Conservation (phyloP, 2,329 filamentous ascomycete genomes). For the Fusarium cicatricum region DNA sequence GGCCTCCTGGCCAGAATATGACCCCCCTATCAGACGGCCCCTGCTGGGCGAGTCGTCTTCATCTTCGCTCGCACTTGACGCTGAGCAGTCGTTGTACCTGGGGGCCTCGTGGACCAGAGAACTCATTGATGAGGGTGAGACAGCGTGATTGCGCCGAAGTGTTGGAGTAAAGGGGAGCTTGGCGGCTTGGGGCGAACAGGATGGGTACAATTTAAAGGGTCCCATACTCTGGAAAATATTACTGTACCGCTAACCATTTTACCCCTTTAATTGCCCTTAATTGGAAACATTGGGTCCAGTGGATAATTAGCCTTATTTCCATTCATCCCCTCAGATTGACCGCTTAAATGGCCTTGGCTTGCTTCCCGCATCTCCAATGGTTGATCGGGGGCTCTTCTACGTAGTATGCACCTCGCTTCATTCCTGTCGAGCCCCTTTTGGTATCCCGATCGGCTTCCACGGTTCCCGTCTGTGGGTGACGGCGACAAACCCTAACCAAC, state of each 20-base stretch:
- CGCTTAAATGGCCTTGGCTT: neutral
- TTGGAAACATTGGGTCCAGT: slow-evolving; percentile 37
- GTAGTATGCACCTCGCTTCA: neutral
- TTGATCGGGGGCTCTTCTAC: neutral
- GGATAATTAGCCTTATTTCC: slow-evolving; percentile 19
- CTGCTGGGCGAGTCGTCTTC: slow-evolving; percentile 28
- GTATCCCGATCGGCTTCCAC: neutral
- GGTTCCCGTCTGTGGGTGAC: neutral
- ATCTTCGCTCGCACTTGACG: slow-evolving; percentile 32
- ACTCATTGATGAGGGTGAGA: slow-evolving; percentile 24
- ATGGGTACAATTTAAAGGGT: slow-evolving; percentile 27
- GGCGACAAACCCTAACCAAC: neutral
- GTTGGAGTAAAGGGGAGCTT: slow-evolving; percentile 9
- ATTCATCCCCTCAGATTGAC: slow-evolving; percentile 4
- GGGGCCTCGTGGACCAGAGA: slow-evolving; percentile 28
- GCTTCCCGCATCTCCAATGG: neutral
- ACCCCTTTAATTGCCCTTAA: slow-evolving; percentile 27
- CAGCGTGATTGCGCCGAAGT: neutral
- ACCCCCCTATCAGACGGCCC: neutral
- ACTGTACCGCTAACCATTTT: slow-evolving; percentile 14
- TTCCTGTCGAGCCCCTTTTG: neutral
- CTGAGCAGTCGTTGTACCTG: slow-evolving; percentile 35
- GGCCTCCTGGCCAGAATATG: neutral
- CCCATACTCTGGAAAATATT: neutral
- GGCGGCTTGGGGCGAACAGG: slow-evolving; percentile 10